Evolutionary conservation across 257 asterid genomes (phyloP).

Genomic region (Cordia subcordata): DNA sequence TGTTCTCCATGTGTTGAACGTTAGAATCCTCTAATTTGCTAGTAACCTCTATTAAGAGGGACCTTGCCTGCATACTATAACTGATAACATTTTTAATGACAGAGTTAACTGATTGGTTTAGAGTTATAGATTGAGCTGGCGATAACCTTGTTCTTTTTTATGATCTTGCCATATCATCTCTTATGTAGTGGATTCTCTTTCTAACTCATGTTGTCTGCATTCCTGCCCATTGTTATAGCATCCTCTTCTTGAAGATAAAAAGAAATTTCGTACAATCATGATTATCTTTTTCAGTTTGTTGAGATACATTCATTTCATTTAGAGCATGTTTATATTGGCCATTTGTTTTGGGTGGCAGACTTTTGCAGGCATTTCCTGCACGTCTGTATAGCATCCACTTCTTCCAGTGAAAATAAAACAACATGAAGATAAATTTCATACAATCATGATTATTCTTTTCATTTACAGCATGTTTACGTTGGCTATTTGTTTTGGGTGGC

Average conservation of each 20-base stretch:
- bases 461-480: too few species aligned
- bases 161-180: too few species aligned
- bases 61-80: background rate
- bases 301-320: background rate
- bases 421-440: background rate
- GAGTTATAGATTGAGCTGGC: background rate
- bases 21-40: too few species aligned
- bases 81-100: background rate
- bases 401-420: background rate
- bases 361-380: background rate
- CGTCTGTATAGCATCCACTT: background rate
- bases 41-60: too few species aligned
- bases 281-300: background rate
- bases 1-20: too few species aligned
- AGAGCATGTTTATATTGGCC: too few species aligned
- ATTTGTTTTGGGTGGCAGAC: too few species aligned
- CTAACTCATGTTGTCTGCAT: too few species aligned
- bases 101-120: background rate
- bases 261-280: background rate
- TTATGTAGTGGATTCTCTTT: too few species aligned
- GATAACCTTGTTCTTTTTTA: too few species aligned
- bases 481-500: slow-evolving; percentile 14
- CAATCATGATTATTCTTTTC: background rate
- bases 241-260: background rate
- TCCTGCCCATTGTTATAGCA: background rate